Base-by-base conservation (phyloP, 2,329 filamentous ascomycete species). In the Diplodia corticola region DNA sequence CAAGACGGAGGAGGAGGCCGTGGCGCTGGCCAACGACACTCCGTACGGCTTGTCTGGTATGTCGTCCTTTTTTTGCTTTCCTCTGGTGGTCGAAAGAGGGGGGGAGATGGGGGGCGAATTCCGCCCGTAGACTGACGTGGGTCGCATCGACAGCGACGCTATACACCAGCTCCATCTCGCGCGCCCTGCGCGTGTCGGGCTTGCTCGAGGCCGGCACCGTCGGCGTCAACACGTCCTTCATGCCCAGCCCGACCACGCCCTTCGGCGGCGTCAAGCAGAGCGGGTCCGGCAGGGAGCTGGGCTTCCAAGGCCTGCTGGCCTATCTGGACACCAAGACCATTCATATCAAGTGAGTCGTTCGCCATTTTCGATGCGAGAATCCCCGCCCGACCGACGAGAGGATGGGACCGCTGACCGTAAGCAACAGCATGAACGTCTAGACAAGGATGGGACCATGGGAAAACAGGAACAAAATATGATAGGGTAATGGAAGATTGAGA, bases 201-300 rank as follows among this genome's bases (percentile, higher is more conserved):
- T 68, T 73, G 55, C 65, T 78, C 30, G 72, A 77, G 33, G 70
- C 74, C 9, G 76, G 76, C 10, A 73, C 69, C 30, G 74, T 77
- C 5, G 73, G 71, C 35, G 73, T 77, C 64, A 77, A 77, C 51
- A 68, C 70, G 1, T 69, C 69, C 7, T 69, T 71, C 15, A 55
- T 66, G 1, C 69, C 73, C 24, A 59, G 54, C n/a, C 20, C 65
- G 3, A 67, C 71, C 3, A 67, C 69, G n/a, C 73, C 76, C 0
- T 77, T 77, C 66, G 76, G 76, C 5, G 76, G 76, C 6, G 67
- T 33, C 15, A 78, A 78, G 69, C 70, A 75, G 68, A 71, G 68
- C 20, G 76, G 76, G 2, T 37, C 74, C n/a, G 76, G 76, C 2
- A 67, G 75, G 12, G 76, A 78, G 66, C 69, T 71, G 22, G 75